phyloP scores from a whole-genome alignment of 2,329 filamentous ascomycete species.

The Diaporthe ampelina region DNA sequence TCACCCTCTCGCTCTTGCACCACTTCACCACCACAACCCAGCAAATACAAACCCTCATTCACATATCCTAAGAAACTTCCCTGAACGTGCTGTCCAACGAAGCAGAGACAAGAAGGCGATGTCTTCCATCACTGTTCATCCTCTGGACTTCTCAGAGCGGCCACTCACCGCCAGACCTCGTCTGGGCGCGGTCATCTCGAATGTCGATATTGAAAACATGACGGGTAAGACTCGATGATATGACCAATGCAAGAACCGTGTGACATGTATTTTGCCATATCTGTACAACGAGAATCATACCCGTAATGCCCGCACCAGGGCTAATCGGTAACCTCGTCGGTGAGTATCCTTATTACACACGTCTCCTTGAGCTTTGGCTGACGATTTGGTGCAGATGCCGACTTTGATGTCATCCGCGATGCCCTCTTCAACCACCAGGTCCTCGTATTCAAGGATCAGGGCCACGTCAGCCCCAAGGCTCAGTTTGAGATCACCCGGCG shows the following conservation, averaged over 20 bases:
- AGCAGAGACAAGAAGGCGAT: constrained; percentile 21
- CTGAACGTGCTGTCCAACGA: not conserved
- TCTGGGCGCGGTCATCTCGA: constrained; percentile 72
- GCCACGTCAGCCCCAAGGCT: constrained; percentile 73
- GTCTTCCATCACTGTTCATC: constrained; percentile 52
- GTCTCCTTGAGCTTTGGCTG: constrained; percentile 6
- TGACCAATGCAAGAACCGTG: constrained; percentile 12
- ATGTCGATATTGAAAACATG: constrained; percentile 73
- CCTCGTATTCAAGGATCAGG: constrained; percentile 78
- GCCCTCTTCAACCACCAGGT: constrained; percentile 79
- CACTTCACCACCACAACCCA: not conserved
- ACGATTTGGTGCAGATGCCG: constrained; percentile 61
- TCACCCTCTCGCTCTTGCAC: not conserved
- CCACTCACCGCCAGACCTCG: constrained; percentile 57
- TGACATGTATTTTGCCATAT: constrained; percentile 39
- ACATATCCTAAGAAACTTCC: not conserved
- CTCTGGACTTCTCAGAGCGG: constrained; percentile 52
- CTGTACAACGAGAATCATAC: constrained; percentile 52
- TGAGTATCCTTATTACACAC: constrained; percentile 51
- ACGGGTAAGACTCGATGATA: constrained; percentile 62
- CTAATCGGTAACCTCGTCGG: constrained; percentile 72
- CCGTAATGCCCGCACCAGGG: constrained; percentile 54
- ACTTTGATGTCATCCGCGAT: constrained; percentile 74
- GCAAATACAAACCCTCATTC: not conserved
- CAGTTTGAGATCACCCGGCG: constrained; percentile 81